These are phyloP conservation scores for Tritrichomonas musculus DNA, from an alignment of 208 protist species.

Conservation along the genomic window DNA sequence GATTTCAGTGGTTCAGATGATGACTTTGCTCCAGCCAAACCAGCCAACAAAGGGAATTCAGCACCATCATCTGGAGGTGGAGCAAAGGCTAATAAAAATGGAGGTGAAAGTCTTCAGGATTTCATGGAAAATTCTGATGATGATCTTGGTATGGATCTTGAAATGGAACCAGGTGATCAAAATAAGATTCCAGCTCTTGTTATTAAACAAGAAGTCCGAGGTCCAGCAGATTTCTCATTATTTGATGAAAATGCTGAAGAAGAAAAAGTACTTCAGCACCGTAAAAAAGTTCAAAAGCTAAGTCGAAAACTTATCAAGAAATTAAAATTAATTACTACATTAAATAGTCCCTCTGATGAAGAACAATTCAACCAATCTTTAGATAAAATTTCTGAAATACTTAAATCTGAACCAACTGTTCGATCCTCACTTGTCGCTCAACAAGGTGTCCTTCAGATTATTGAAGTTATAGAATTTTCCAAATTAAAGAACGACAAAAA, in stretches of 20 bases:
- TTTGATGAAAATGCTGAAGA: not conserved
- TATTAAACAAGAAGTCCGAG: not conserved
- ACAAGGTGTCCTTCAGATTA: not conserved
- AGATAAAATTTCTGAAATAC: not conserved
- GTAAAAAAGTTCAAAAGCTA: not conserved
- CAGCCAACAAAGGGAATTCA: no score
- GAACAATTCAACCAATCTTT: not conserved
- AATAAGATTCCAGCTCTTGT: not conserved
- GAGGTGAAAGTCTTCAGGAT: no score
- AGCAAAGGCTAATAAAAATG: no score
- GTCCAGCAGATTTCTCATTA: not conserved
- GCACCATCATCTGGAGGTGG: no score
- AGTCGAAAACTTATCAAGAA: not conserved
- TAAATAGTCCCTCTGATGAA: not conserved
- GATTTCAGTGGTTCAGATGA: no score
- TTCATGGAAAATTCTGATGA: not conserved
- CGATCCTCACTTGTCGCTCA: not conserved
- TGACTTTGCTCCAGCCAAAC: no score
- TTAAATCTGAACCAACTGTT: not conserved
- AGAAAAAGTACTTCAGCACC: not conserved
- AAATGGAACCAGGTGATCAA: not conserved
- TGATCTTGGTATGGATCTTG: not conserved
- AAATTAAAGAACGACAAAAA: not conserved
- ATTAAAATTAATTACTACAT: not conserved
- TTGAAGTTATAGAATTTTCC: constrained; percentile 4